Base-by-base conservation (phyloP, 1,284 basidiomycete genomes). In the Boletellus deceptivus region DNA sequence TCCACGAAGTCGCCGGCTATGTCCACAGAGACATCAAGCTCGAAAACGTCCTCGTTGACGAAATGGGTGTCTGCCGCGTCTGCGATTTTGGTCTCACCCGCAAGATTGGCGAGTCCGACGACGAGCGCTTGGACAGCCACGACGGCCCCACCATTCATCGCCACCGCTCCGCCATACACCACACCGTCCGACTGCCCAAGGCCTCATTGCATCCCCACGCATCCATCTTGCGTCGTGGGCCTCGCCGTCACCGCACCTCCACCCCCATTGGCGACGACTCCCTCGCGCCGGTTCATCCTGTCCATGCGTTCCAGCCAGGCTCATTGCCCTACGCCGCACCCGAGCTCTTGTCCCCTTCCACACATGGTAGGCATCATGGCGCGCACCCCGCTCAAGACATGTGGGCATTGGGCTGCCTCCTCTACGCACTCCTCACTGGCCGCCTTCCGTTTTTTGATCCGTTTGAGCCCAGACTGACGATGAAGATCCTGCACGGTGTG, bases 1-100 rank as follows among this genome's bases (percentile, higher is more conserved):
- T 99, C 61, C 95, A 98, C 69, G 83, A 88, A 55, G 79, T 82
- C 43, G 87, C 84, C 22, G 73, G 79, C 16, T 80, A 90, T 58
- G 85, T 94, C 48, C 94, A 98, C 72, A 83, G 92, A 58, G 94
- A 99, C 72, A 77, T 99, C 70, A 99, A 99, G 73, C 82, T 98
- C 50, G 96, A 98, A 74, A 99, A 99, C 72, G 86, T 98, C 43
- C 80, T 99, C 46, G 85, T 94, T 50, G 93, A 95, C 69, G 84
- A 89, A 62, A 80, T 81, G 69, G 91, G 91, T 46, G 77, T 83
- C 33, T 90, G 89, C 72, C 82, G 83, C 64, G 88, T 95, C 35
- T 76, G 78, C 41, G 92, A 95, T 70, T 95, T 95, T 70, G 92
- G 92, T 46, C 79, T 94, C 72, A 77, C 91, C 24, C 75, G 77